These are phyloP conservation scores for Geoglossum glabrum DNA, from an alignment of 495 filamentous ascomycete genomes.

Conservation along the genomic window DNA sequence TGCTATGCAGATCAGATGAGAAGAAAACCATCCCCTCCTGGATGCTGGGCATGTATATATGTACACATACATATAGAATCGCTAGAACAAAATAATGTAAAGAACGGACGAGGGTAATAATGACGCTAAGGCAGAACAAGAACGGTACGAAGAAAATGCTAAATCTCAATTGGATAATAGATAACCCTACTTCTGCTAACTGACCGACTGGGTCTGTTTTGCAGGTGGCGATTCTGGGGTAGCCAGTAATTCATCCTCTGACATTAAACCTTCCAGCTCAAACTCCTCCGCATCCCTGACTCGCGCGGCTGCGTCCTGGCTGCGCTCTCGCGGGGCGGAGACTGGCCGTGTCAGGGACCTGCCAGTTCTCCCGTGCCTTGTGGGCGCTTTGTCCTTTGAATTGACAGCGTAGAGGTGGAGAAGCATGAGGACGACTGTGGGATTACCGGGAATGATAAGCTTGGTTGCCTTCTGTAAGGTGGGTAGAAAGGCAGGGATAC, in stretches of 20 bases:
- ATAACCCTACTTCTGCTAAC: neutral
- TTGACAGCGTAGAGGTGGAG: conserved; percentile 60
- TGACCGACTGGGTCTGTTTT: neutral
- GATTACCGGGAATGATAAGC: conserved; percentile 2
- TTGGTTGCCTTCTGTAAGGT: conserved; percentile 4
- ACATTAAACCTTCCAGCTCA: conserved; percentile 77
- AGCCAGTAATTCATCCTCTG: conserved; percentile 46
- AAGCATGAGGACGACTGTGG: conserved; percentile 66
- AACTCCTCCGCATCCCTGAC: conserved; percentile 71
- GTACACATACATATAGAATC: no score
- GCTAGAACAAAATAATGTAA: no score
- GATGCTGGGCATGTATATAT: no score
- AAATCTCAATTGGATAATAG: neutral
- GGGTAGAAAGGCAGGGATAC: no score
- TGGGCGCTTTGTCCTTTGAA: conserved; percentile 20
- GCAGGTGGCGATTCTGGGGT: conserved; percentile 7
- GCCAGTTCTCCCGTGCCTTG: neutral
- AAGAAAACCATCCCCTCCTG: no score
- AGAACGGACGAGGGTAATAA: no score
- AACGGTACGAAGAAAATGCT: neutral
- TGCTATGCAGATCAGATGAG: no score
- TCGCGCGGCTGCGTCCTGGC: conserved; percentile 18
- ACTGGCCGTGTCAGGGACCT: conserved; percentile 1
- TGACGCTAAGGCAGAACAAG: neutral
- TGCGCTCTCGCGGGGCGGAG: conserved; percentile 4